Evolutionary conservation across 2,329 filamentous ascomycete species (phyloP), one percentile per base, ranked within the genome.

Genomic region (Exophiala lecanii-corni): DNA sequence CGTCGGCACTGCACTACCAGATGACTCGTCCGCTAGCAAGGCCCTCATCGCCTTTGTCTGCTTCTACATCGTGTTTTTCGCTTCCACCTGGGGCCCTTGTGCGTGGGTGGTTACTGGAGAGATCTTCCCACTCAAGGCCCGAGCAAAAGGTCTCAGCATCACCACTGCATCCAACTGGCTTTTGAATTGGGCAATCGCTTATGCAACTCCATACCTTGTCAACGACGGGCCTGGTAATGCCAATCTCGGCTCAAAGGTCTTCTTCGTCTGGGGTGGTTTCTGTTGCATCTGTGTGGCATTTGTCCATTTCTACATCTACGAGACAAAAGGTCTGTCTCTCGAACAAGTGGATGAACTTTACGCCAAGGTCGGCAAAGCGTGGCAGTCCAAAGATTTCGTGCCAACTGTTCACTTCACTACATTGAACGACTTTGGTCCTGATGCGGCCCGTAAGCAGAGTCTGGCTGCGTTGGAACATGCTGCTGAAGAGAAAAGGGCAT

Each of bases 281-380:
- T 79, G 75, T 64, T 69, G 70, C 47, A 60, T 76, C 52, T 75
- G 72, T 47, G 65, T 66, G 51, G 31, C 64, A 26, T 68, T 68
- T 38, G 62, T 67, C 12, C 84, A 78, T 61, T 82, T 84, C 62
- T 79, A 81, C 66, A 79, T 94, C 58, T 91, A 89, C 60, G 88
- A 92, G 71, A 94, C 88, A 45, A 94, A 94, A 73, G 86, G 85
- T 12, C 74, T 89, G 9, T 81, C 78, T 0, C 76, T 94, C 16
- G 88, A 94, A 64, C 78, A 94, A 65, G 81, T 94, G 43, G 86
- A 94, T 58, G 78, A 86, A 67, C 65, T 89, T 37, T 89, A 89
- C 62, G 67, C 66, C 16, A 82, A 85, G 62, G 74, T 82, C 18
- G 59, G 57, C 5, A 63, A 70, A 33, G 82, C 82, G 2, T 74